phyloP scores from a whole-genome alignment of 495 filamentous ascomycete species.

The Terfezia boudieri region DNA sequence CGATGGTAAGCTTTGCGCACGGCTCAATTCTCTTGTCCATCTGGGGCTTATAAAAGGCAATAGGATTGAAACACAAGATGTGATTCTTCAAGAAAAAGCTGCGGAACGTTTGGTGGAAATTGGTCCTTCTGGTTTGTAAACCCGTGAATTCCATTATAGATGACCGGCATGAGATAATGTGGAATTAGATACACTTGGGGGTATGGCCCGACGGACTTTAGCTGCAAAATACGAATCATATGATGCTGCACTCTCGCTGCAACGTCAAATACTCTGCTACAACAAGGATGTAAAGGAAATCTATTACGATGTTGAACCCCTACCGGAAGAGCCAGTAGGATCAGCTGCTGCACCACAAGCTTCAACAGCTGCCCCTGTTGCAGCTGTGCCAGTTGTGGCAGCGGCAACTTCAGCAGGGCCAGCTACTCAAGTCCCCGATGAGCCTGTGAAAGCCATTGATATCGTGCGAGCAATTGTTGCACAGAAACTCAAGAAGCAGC shows the following conservation, averaged over 20 bases:
- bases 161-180: no score
- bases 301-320: constrained; percentile 93
- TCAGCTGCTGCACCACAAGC: constrained; percentile 28
- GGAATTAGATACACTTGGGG: constrained; percentile 69
- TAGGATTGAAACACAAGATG: constrained; percentile 96
- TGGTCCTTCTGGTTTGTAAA: constrained; percentile 31
- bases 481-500: constrained; percentile 94
- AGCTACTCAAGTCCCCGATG: constrained; percentile 67
- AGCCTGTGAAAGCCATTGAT: constrained; percentile 66
- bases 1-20: constrained; percentile 20
- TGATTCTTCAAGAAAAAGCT: constrained; percentile 82
- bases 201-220: constrained; percentile 86
- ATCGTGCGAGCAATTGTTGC: constrained; percentile 64
- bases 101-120: constrained; percentile 96
- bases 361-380: constrained; percentile 29
- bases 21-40: neutral
- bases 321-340: constrained; percentile 43
- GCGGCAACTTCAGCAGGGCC: constrained; percentile 53
- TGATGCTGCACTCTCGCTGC: constrained; percentile 52
- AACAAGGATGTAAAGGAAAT: constrained; percentile 99
- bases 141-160: no score
- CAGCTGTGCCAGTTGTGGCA: constrained; percentile 28
- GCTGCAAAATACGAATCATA: constrained; percentile 98
- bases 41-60: neutral
- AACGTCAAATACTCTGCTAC: constrained; percentile 95